These are phyloP conservation scores for Rhynchosporium agropyri DNA, from an alignment of 2,329 filamentous ascomycete species.

Conservation along the genomic window DNA sequence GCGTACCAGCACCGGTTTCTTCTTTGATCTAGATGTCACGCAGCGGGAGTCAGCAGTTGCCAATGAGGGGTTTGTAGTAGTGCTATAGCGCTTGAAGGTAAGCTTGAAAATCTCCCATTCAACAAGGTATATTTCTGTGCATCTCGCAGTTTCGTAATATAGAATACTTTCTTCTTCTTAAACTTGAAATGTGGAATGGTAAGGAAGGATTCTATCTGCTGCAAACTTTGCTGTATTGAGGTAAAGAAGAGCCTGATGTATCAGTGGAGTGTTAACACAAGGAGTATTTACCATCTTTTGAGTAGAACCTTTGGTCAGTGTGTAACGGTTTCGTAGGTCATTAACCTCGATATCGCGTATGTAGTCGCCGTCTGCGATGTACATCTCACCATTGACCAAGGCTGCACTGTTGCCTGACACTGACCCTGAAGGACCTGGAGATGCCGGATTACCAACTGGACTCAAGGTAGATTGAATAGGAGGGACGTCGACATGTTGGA, in stretches of 20 bases:
- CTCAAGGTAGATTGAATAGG: constrained; percentile 62
- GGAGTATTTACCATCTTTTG: constrained; percentile 99
- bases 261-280: constrained; percentile 68
- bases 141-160: constrained; percentile 33
- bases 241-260: constrained; percentile 50
- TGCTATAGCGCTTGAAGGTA: constrained; percentile 69
- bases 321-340: constrained; percentile 93
- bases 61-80: constrained; percentile 63
- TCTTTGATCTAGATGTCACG: constrained; percentile 98
- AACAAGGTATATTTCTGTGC: constrained; percentile 41
- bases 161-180: constrained; percentile 39
- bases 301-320: constrained; percentile 93
- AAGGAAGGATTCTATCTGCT: constrained; percentile 16
- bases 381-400: constrained; percentile 78
- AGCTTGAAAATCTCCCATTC: constrained; percentile 67
- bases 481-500: constrained; percentile 87
- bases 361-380: constrained; percentile 94
- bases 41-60: constrained; percentile 90
- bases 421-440: constrained; percentile 31
- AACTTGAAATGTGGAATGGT: constrained; percentile 1
- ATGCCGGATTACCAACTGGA: constrained; percentile 37
- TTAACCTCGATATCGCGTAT: constrained; percentile 99
- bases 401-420: constrained; percentile 48
- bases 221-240: constrained; percentile 36
- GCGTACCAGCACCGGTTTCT: constrained; percentile 99